These are phyloP conservation scores for Flueggea neowawraea DNA, from an alignment of 441 rosid species.

Conservation along the genomic window DNA sequence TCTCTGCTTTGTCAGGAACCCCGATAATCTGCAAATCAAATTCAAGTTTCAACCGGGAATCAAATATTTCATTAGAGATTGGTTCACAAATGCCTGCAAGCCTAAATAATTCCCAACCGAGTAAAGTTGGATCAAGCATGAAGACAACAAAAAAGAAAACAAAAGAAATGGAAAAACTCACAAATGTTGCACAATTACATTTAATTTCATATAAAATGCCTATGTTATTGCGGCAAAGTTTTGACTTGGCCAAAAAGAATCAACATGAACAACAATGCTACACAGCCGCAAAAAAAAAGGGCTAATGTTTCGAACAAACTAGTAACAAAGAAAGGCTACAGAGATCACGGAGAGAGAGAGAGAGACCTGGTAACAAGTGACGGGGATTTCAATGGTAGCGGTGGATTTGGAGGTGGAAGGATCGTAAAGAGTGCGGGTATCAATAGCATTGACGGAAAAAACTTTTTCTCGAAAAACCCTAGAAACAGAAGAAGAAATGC, in stretches of 20 bases:
- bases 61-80: not conserved
- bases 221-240: too few relatives aligned
- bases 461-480: not conserved
- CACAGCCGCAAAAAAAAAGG: too few relatives aligned
- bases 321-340: not conserved
- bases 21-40: constrained; percentile 64
- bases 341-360: constrained; percentile 4
- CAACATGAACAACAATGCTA: too few relatives aligned
- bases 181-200: too few relatives aligned
- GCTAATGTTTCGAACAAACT: too few relatives aligned
- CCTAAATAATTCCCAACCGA: not conserved
- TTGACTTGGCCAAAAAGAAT: too few relatives aligned
- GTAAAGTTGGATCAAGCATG: too few relatives aligned
- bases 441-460: constrained; percentile 22
- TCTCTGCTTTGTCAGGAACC: constrained; percentile 70
- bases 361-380: constrained; percentile 85
- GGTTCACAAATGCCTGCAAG: not conserved
- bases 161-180: too few relatives aligned
- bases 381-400: constrained; percentile 59
- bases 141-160: too few relatives aligned
- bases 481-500: not conserved
- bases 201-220: too few relatives aligned
- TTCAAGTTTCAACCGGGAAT: not conserved
- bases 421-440: constrained; percentile 46
- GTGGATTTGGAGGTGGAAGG: constrained; percentile 30